Evolutionary conservation across 495 filamentous ascomycete species (phyloP).

Genomic region (Penicillium manginii): DNA sequence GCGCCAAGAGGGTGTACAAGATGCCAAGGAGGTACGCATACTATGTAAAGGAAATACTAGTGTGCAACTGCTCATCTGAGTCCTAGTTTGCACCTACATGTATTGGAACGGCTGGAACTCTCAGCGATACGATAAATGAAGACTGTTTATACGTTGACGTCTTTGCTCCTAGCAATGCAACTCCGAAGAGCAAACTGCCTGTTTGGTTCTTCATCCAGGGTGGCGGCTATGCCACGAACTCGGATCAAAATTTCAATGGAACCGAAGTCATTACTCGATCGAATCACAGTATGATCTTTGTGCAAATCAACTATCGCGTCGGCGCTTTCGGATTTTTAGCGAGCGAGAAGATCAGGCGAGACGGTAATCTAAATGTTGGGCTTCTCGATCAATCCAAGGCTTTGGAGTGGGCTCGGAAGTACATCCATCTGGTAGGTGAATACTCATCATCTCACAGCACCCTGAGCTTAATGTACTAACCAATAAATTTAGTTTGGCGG

Average conservation of each 20-base stretch:
- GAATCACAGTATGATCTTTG: slow-evolving; percentile 57
- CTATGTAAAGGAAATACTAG: background rate
- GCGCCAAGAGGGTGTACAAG: slow-evolving; percentile 30
- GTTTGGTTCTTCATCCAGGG: slow-evolving; percentile 76
- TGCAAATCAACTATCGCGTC: slow-evolving; percentile 78
- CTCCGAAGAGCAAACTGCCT: slow-evolving; percentile 53
- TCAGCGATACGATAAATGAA: slow-evolving; percentile 50
- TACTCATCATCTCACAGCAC: background rate
- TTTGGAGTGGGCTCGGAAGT: slow-evolving; percentile 64
- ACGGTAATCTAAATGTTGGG: slow-evolving; percentile 61
- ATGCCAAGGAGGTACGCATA: slow-evolving; percentile 41
- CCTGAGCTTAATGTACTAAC: background rate
- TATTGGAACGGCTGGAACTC: slow-evolving; percentile 22
- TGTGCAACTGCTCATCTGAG: too few species aligned
- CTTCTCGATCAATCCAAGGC: slow-evolving; percentile 67
- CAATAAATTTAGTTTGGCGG: slow-evolving; percentile 61
- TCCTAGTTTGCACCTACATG: slow-evolving; percentile 46
- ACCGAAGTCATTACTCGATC: slow-evolving; percentile 58
- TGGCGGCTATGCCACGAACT: slow-evolving; percentile 64
- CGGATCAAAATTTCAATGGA: slow-evolving; percentile 69
- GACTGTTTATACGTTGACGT: slow-evolving; percentile 75
- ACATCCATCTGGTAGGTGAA: slow-evolving; percentile 42
- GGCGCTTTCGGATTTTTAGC: slow-evolving; percentile 72
- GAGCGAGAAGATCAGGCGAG: slow-evolving; percentile 54
- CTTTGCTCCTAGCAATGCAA: slow-evolving; percentile 63